Conservation (phyloP, 805 yeast species). For the Scheffersomyces spartinae region DNA sequence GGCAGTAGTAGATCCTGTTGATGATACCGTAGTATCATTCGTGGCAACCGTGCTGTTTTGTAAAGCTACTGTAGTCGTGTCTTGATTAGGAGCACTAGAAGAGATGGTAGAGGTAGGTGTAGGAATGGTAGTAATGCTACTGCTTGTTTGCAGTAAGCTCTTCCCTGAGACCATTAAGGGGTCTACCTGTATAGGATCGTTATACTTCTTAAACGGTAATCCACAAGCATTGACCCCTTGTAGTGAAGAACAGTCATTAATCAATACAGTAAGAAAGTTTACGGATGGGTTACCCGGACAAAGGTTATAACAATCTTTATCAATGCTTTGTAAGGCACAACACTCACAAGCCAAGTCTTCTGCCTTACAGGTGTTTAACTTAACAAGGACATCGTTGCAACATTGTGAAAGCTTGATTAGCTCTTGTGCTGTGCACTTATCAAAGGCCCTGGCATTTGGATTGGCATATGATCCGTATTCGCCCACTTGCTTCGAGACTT, state of each 20-base stretch:
- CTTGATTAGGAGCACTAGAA: too few relatives aligned
- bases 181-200: too few relatives aligned
- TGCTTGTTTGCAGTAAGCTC: too few relatives aligned
- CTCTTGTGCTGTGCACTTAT: conserved; percentile 33
- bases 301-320: conserved; percentile 32
- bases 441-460: conserved; percentile 31
- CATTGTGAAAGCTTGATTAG: conserved; percentile 30
- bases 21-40: too few relatives aligned
- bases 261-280: conserved; percentile 32
- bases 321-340: conserved; percentile 41
- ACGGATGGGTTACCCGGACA: conserved; percentile 39
- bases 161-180: too few relatives aligned
- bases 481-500: too few relatives aligned
- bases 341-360: conserved; percentile 47
- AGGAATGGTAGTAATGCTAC: too few relatives aligned
- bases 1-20: too few relatives aligned
- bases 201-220: conserved; percentile 36
- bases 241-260: conserved; percentile 33
- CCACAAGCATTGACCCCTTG: conserved; percentile 41
- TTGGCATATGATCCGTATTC: conserved; percentile 34
- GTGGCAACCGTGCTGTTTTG: too few relatives aligned
- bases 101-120: too few relatives aligned
- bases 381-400: conserved; percentile 34
- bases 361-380: conserved; percentile 38
- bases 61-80: too few relatives aligned